Base-by-base conservation (phyloP, 2,329 filamentous ascomycete species). In the Fusarium albidum region DNA sequence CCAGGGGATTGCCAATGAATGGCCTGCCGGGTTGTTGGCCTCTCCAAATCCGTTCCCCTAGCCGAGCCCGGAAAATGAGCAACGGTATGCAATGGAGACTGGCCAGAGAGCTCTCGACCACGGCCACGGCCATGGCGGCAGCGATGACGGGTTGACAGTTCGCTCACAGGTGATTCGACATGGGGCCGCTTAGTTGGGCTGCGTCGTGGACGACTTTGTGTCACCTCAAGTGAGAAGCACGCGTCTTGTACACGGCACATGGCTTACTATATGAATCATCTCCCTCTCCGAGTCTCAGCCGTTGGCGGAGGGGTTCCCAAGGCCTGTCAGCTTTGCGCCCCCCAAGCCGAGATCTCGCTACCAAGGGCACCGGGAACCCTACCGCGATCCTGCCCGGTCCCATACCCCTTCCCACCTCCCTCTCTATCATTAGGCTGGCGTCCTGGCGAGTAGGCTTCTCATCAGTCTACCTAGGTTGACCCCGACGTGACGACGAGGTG, bases 181-280 rank as follows among this genome's bases (percentile, higher is more conserved):
- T 40, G 33, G 21, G 18, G 34, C 60, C 43, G 55, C 59, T 60
- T 56, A 50, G 35, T 57, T 29, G 28, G 31, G 34, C 44, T 49
- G 42, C 32, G 48, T 40, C 37, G 41, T 39, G 49, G 33, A 63
- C 33, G 41, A 46, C 27, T 21, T 27, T 51, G 59, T 63, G 52
- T 46, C 34, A 62, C 59, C 55, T 63, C 52, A 31, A 62, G 55
- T 52, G 47, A 50, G 55, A 21, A 48, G 42, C 40, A 29, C 40
- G 42, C 52, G 59, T 37, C 59, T 52, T 44, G 38, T 35, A 49
- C 53, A 54, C 51, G 51, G 29, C 29, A 26, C 25, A 34, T 56
- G 46, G 34, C 44, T 43, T 43, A n/a, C n/a, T n/a, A 49, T 50
- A 46, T 41, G 40, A 43, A 51, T 44, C 43, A 42, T 11, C 14